These are phyloP conservation scores for Cryptosporidium ryanae DNA, from an alignment of 169 alveolate species.

Conservation along the genomic window DNA sequence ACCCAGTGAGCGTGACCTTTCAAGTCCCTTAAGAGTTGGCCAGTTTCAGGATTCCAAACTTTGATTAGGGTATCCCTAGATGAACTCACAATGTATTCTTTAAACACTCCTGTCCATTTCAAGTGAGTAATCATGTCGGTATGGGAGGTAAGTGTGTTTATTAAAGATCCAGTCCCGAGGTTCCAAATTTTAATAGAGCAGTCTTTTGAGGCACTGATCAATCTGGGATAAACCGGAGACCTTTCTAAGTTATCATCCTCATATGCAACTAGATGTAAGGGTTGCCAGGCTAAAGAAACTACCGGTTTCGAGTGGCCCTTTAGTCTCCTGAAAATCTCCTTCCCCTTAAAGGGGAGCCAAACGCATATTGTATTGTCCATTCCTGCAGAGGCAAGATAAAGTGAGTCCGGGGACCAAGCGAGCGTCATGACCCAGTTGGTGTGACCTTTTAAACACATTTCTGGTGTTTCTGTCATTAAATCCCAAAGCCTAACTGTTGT, in stretches of 20 bases:
- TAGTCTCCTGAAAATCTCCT: constrained; percentile 67
- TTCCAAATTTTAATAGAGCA: constrained; percentile 92
- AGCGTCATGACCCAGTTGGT: constrained; percentile 92
- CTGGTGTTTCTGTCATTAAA: constrained; percentile 92
- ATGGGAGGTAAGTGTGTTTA: constrained; percentile 90
- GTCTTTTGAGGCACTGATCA: constrained; percentile 88
- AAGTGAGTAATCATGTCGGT: constrained; percentile 92
- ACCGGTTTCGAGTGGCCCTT: constrained; percentile 84
- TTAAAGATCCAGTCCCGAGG: constrained; percentile 82
- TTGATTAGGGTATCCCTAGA: constrained; percentile 95
- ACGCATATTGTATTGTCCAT: constrained; percentile 87
- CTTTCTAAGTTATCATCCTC: constrained; percentile 65
- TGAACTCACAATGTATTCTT: constrained; percentile 89
- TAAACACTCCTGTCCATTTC: constrained; percentile 93
- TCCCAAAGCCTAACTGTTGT: constrained; percentile 94
- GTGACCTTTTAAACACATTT: constrained; percentile 90
- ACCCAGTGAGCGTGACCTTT: constrained; percentile 99
- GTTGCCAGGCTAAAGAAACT: constrained; percentile 91
- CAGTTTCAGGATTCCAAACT: constrained; percentile 91
- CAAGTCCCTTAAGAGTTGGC: constrained; percentile 84
- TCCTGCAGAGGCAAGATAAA: constrained; percentile 92
- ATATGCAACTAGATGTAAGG: constrained; percentile 85
- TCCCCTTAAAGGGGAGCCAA: constrained; percentile 85
- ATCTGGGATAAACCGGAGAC: constrained; percentile 34
- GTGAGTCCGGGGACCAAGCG: constrained; percentile 94